Percentiles rank a stretch among this genome's conserved stretches.
Conservation (phyloP, 2,329 filamentous ascomycete genomes). For the Bipolaris bicolor region DNA sequence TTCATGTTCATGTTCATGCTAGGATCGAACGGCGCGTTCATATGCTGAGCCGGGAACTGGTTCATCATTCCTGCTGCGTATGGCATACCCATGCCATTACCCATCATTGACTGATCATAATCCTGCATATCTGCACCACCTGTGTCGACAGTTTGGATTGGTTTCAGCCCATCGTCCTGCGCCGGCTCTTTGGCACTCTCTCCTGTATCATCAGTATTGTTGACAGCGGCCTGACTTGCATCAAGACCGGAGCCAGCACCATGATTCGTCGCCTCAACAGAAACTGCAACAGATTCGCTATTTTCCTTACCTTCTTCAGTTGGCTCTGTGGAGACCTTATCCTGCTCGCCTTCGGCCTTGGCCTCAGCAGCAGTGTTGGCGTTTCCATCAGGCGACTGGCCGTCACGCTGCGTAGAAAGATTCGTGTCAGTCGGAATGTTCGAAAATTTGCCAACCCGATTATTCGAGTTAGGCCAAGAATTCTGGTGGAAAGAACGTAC, state of each 20-base stretch:
- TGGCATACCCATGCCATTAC: slow-evolving; percentile 34
- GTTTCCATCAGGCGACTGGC: slow-evolving; percentile 37
- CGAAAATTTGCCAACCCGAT: slow-evolving; percentile 14
- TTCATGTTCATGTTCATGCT: slow-evolving; percentile 51
- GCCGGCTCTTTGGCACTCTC: slow-evolving; percentile 20
- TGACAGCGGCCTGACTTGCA: slow-evolving; percentile 16
- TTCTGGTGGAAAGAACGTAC: slow-evolving; percentile 43
- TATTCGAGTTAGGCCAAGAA: slow-evolving; percentile 17
- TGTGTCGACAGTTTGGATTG: slow-evolving; percentile 45
- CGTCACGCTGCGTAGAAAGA: slow-evolving; percentile 37
- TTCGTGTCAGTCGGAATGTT: slow-evolving; percentile 35
- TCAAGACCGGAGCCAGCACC: slow-evolving; percentile 13
- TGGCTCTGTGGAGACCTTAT: slow-evolving; percentile 28
- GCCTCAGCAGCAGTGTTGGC: slow-evolving; percentile 41
- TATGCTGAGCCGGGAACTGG: slow-evolving; percentile 60
- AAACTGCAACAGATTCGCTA: slow-evolving; percentile 15
- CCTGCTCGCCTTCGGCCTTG: slow-evolving; percentile 40
- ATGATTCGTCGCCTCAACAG: slow-evolving; percentile 10
- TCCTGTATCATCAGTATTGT: slow-evolving; percentile 29
- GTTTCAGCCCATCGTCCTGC: slow-evolving; percentile 34
- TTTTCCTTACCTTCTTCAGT: slow-evolving; percentile 41
- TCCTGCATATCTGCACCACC: slow-evolving; percentile 29
- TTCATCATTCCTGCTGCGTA: slow-evolving; percentile 42
- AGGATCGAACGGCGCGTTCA: slow-evolving; percentile 49
- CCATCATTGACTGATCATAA: slow-evolving; percentile 39